Base-by-base conservation (phyloP, 495 filamentous ascomycete species). In the Penicillium diatomitis region DNA sequence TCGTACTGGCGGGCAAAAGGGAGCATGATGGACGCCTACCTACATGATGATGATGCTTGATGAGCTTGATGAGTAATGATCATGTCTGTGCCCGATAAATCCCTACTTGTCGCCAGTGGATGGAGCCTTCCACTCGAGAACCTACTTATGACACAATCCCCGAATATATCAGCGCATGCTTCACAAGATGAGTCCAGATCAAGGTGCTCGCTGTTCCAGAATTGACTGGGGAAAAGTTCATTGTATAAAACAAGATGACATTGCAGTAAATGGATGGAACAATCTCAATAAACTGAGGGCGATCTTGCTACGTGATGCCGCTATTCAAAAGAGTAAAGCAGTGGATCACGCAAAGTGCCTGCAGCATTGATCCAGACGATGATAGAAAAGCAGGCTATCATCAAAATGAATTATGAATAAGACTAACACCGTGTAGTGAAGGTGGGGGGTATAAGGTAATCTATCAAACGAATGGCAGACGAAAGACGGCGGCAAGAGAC, bases 401-500 rank as follows among this genome's bases (percentile, higher is more conserved):
- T 47, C 48, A 20, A 20, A 20, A 20, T 20, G 20, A 20, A 20
- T 20, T 20, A 20, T 20, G 20, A 47, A 11, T 44, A 58, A 52
- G 49, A 48, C 49, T 20, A 20, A 20, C 20, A 20, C 20, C 20
- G 20, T 20, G 20, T 20, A 20, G 20, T 20, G 20, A 20, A 20
- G 20, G 50, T 43, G 55, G 40, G 55, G 57, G 57, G 55, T 56
- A 62, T 57, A 64, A 51, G 47, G 53, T 53, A 33, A 44, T 54
- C 38, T 54, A 50, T 54, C 33, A 50, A 60, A 49, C 32, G 53
- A 60, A 54, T 40, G 57, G 41, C 36, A 35, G 37, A 51, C 38
- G 34, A 31, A 33, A 29, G 36, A 20, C 20, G 20, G 20, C 20
- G 20, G 20, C 20, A 20, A 20, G 20, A 20, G 20, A 20, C 20